A percentile compares a stretch with the other conserved stretches of the same genome.
These are phyloP conservation scores for Mortierella sp. DNA, from an alignment of 371 early-diverging fungal genomes.

Conservation along the genomic window DNA sequence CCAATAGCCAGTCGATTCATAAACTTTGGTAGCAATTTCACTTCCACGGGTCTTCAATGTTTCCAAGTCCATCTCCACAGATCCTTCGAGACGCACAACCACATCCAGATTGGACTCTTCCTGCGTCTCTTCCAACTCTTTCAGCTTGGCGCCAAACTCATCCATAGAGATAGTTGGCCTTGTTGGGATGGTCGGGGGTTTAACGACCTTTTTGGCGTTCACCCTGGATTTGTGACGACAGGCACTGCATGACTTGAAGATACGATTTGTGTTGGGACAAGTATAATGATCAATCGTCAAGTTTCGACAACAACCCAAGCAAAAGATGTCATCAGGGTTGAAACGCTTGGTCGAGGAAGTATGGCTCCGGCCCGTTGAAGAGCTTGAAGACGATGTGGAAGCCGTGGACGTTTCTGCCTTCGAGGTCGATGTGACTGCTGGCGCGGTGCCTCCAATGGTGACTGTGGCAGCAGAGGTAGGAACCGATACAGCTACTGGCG, in stretches of 20 bases:
- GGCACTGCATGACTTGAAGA: slow-evolving; percentile 52
- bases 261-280: slow-evolving; percentile 30
- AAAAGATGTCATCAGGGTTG: slow-evolving; percentile 49
- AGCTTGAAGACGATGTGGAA: neutral
- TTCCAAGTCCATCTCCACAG: slow-evolving; percentile 47
- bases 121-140: slow-evolving; percentile 30
- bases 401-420: neutral
- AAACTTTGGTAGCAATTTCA: slow-evolving; percentile 39
- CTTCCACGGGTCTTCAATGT: slow-evolving; percentile 39
- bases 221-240: slow-evolving; percentile 50
- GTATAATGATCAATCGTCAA: slow-evolving; percentile 46
- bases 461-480: neutral
- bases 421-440: slow-evolving; percentile 1
- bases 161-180: slow-evolving; percentile 42
- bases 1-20: slow-evolving; percentile 53
- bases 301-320: slow-evolving; percentile 50
- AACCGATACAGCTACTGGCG: neutral
- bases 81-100: slow-evolving; percentile 33
- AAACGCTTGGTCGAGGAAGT: slow-evolving; percentile 33
- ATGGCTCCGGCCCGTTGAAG: slow-evolving; percentile 10
- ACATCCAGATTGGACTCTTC: slow-evolving; percentile 44
- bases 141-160: slow-evolving; percentile 42
- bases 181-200: slow-evolving; percentile 33
- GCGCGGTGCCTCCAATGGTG: neutral
- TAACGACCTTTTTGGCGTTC: slow-evolving; percentile 44